A percentile compares a stretch with the other conserved stretches of the same genome.
Conservation (phyloP, 495 filamentous ascomycete species). For the Trichoderma gamsii region DNA sequence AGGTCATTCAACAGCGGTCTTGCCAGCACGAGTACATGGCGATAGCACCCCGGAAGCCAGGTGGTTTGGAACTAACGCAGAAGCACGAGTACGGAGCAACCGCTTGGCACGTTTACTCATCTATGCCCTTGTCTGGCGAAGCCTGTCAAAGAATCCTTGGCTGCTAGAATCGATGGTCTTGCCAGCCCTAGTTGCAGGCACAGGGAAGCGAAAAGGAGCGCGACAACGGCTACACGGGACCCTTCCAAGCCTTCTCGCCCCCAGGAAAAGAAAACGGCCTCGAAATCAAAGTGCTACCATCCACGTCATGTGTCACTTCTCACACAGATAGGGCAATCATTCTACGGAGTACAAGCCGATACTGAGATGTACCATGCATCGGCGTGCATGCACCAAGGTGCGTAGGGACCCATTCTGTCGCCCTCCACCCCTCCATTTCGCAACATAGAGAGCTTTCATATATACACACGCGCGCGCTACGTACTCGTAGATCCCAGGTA, state of each 20-base stretch:
- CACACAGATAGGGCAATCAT: conserved; percentile 14
- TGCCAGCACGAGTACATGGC: no score
- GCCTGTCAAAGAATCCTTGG: background rate
- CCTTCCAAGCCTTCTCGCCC: background rate
- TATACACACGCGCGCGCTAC: background rate
- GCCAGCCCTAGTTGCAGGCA: background rate
- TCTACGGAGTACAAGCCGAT: conserved; percentile 8
- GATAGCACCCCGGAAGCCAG: no score
- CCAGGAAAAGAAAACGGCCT: background rate
- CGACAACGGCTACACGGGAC: conserved; percentile 2
- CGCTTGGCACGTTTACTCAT: background rate
- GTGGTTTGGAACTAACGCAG: background rate
- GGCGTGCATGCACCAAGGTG: background rate
- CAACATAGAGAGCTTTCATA: background rate
- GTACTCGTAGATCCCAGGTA: conserved; percentile 9
- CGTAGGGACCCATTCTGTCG: background rate
- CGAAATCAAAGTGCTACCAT: background rate
- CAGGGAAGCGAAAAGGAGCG: background rate
- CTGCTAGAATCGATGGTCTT: no score
- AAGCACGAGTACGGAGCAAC: background rate
- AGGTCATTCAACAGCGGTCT: no score
- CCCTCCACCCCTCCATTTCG: background rate
- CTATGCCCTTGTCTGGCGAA: background rate
- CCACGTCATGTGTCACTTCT: conserved; percentile 13
- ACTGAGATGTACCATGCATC: background rate